These are phyloP conservation scores for Akanthomyces lecanii DNA, from an alignment of 2,329 filamentous ascomycete genomes.

Conservation along the genomic window DNA sequence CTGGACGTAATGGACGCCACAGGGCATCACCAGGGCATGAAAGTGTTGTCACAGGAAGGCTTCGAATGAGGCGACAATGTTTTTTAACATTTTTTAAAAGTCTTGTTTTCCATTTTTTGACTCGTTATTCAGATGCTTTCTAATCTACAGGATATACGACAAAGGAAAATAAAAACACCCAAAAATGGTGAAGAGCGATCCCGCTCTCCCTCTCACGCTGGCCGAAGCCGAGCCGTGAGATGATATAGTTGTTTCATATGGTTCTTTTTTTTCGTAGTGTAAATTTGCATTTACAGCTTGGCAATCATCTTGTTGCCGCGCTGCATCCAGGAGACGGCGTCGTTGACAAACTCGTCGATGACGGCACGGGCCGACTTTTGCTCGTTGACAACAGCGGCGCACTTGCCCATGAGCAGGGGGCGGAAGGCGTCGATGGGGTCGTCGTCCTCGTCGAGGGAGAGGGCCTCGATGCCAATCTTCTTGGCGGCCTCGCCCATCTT, in stretches of 20 bases:
- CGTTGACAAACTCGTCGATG: constrained; percentile 87
- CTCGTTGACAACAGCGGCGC: constrained; percentile 88
- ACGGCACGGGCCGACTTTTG: constrained; percentile 87
- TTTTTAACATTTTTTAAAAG: neutral
- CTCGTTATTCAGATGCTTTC: constrained; percentile 19
- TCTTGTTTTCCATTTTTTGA: constrained; percentile 8
- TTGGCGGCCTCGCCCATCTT: constrained; percentile 46
- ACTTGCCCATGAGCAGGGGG: constrained; percentile 95
- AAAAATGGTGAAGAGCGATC: constrained; percentile 22
- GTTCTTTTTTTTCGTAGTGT: neutral
- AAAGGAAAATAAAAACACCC: constrained; percentile 19
- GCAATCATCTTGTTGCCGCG: constrained; percentile 64
- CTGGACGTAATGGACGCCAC: neutral
- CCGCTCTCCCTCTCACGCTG: neutral
- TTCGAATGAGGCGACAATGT: neutral
- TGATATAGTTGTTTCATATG: neutral
- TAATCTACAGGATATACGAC: constrained; percentile 24
- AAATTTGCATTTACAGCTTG: constrained; percentile 55
- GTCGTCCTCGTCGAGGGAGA: constrained; percentile 69
- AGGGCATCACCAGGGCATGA: neutral
- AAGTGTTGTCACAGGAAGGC: neutral
- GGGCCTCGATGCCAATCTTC: constrained; percentile 56
- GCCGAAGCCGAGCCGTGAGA: neutral
- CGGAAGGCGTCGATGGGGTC: constrained; percentile 88
- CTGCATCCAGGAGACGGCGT: constrained; percentile 69